Conservation (phyloP, 106 monocot species). For the Dioscorea alata region DNA sequence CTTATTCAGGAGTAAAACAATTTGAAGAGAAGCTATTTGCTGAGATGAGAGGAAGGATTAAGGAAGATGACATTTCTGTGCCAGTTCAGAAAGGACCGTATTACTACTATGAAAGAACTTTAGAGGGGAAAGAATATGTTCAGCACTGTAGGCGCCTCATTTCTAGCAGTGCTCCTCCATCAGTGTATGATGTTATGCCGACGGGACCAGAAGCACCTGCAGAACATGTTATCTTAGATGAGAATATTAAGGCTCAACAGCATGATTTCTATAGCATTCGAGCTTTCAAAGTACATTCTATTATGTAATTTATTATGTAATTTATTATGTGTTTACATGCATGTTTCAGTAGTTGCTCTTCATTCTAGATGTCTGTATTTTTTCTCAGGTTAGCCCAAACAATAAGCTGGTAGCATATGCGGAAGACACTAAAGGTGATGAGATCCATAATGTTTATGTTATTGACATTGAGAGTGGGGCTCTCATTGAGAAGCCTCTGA, state of each 20-base stretch:
- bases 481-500: constrained; percentile 50
- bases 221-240: constrained; percentile 96
- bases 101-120: constrained; percentile 80
- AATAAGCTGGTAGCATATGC: constrained; percentile 71
- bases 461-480: constrained; percentile 65
- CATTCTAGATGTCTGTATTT: background rate
- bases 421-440: constrained; percentile 88
- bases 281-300: constrained; percentile 57
- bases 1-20: constrained; percentile 51
- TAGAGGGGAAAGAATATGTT: constrained; percentile 93
- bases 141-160: constrained; percentile 77
- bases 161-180: constrained; percentile 24
- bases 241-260: constrained; percentile 80
- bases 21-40: constrained; percentile 65
- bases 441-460: constrained; percentile 66
- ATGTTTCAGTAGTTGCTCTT: too few species aligned
- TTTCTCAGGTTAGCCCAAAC: constrained; percentile 82
- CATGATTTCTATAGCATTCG: constrained; percentile 78
- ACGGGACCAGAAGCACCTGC: constrained; percentile 63
- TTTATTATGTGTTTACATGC: too few species aligned
- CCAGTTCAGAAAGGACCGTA: constrained; percentile 69
- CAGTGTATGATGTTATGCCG: constrained; percentile 80
- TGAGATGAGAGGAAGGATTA: constrained; percentile 92
- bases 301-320: too few species aligned
- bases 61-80: constrained; percentile 84